These are phyloP conservation scores for Hirsutella thompsonii DNA, from an alignment of 2,329 filamentous ascomycete species.

Conservation along the genomic window DNA sequence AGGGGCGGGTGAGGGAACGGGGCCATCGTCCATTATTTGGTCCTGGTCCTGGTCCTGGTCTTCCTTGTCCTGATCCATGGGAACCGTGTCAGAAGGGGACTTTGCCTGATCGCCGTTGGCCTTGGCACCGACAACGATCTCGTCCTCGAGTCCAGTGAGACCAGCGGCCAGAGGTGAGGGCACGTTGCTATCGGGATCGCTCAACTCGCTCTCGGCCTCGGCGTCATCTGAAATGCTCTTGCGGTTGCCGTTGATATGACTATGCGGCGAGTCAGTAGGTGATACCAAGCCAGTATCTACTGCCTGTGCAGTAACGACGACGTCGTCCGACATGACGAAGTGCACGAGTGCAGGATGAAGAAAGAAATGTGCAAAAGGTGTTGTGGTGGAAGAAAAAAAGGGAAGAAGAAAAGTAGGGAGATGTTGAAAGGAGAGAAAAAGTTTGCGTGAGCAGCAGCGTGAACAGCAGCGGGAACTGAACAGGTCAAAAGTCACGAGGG, in stretches of 20 bases:
- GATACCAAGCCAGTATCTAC: neutral
- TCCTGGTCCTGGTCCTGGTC: conserved; percentile 20
- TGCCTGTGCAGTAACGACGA: neutral
- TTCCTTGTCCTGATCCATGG: conserved; percentile 16
- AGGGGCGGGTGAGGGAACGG: conserved; percentile 21
- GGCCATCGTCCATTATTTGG: conserved; percentile 27
- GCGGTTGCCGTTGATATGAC: conserved; percentile 15
- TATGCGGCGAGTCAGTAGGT: conserved; percentile 12
- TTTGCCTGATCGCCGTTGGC: conserved; percentile 23
- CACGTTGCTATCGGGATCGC: conserved; percentile 22
- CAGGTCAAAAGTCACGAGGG: no score
- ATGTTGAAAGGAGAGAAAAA: no score
- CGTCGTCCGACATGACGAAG: neutral
- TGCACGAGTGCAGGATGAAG: neutral
- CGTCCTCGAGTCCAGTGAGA: conserved; percentile 31
- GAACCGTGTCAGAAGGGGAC: conserved; percentile 19
- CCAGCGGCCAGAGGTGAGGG: conserved; percentile 23
- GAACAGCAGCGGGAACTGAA: no score
- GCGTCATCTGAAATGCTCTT: conserved; percentile 21
- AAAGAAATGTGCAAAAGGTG: no score
- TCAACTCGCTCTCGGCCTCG: conserved; percentile 30
- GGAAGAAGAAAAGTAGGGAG: no score
- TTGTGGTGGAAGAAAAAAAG: no score
- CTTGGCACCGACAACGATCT: conserved; percentile 37
- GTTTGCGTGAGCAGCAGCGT: no score